A percentile compares a stretch with the other conserved stretches of the same genome.
Evolutionary conservation across 2,329 filamentous ascomycete species (phyloP).

Genomic region (Aspergillus udagawae): DNA sequence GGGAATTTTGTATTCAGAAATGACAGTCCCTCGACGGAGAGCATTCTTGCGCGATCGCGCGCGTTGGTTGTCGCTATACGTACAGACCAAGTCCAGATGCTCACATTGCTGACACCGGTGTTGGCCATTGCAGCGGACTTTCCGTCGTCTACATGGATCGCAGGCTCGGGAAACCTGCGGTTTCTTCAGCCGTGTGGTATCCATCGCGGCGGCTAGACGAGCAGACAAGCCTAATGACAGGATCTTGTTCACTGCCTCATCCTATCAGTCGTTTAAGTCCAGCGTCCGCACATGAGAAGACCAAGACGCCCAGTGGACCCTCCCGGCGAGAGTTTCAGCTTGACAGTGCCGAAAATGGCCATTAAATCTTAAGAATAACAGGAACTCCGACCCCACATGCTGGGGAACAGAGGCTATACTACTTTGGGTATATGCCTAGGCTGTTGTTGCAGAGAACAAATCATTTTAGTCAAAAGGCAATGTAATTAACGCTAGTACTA

Average conservation of each 20-base stretch:
- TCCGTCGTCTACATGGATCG: conserved; percentile 45
- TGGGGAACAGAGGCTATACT: background rate
- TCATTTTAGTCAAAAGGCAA: background rate
- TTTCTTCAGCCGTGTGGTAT: background rate
- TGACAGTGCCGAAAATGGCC: background rate
- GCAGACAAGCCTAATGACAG: background rate
- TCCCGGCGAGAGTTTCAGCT: background rate
- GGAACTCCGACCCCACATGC: background rate
- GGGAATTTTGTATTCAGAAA: conserved; percentile 35
- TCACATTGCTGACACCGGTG: conserved; percentile 42
- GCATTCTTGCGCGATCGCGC: conserved; percentile 35
- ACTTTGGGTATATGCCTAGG: background rate
- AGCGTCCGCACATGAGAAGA: too few species aligned
- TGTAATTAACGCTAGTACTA: background rate
- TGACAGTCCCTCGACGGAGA: conserved; percentile 38
- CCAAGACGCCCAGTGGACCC: background rate
- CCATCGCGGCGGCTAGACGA: background rate
- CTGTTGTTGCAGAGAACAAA: background rate
- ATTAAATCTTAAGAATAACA: background rate
- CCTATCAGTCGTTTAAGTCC: too few species aligned
- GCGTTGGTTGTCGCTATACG: conserved; percentile 34
- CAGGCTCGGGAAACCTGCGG: conserved; percentile 33
- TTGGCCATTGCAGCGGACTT: conserved; percentile 47
- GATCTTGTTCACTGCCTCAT: background rate
- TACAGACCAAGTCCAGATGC: conserved; percentile 44